Percentiles rank a stretch among this genome's conserved stretches.
phyloP scores from a whole-genome alignment of 352 stramenopile species.

The Phytophthora tentaculata region DNA sequence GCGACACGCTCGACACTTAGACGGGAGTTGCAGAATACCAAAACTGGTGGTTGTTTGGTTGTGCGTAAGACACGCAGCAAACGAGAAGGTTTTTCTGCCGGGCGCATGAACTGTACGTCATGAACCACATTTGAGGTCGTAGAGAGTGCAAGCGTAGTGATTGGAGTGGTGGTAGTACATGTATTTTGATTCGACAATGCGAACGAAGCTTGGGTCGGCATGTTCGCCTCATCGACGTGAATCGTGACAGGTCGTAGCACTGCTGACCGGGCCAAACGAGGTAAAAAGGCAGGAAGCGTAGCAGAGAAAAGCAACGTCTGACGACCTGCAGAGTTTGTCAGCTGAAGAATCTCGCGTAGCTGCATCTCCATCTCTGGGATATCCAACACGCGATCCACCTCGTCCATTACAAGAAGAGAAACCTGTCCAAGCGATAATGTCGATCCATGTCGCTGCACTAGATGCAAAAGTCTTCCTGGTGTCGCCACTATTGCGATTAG shows the following conservation, averaged over 20 bases:
- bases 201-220: slow-evolving; percentile 10
- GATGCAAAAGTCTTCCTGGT: slow-evolving; percentile 63
- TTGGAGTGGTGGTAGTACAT: neutral
- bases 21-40: slow-evolving; percentile 98
- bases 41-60: slow-evolving; percentile 91
- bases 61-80: slow-evolving; percentile 61
- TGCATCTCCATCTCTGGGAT: slow-evolving; percentile 87
- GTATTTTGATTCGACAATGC: neutral
- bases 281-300: slow-evolving; percentile 91
- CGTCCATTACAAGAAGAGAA: slow-evolving; percentile 92
- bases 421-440: slow-evolving; percentile 34
- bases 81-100: slow-evolving; percentile 47
- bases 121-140: slow-evolving; percentile 83
- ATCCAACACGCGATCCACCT: slow-evolving; percentile 97
- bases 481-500: slow-evolving; percentile 53
- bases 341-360: slow-evolving; percentile 93
- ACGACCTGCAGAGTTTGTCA: slow-evolving; percentile 60
- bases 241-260: slow-evolving; percentile 94
- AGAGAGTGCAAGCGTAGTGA: slow-evolving; percentile 22
- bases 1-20: slow-evolving; percentile 94
- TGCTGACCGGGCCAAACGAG: slow-evolving; percentile 92
- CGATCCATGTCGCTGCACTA: slow-evolving; percentile 35
- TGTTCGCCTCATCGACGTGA: slow-evolving; percentile 69
- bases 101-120: slow-evolving; percentile 73
- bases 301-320: slow-evolving; percentile 95